These are phyloP conservation scores for Saccharomycopsis hybrid DNA, from an alignment of 1,139 yeast genomes.

Conservation along the genomic window DNA sequence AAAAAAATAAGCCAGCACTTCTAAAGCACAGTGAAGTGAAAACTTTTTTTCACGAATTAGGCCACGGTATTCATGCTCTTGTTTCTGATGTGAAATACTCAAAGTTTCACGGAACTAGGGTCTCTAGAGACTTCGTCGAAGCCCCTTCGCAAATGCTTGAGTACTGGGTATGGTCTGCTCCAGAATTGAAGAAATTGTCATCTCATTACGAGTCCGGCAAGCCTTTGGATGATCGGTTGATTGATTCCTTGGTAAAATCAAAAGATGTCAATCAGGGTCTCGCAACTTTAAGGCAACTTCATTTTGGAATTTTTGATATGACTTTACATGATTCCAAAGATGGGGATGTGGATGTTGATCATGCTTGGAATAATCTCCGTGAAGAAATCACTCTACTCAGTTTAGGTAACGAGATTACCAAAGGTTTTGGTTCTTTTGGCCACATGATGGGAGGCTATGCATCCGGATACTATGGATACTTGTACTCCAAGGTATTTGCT, in stretches of 20 bases:
- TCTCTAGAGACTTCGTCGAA: conserved; percentile 81
- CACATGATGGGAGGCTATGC: conserved; percentile 84
- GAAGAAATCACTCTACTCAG: conserved; percentile 51
- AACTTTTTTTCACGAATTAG: conserved; percentile 84
- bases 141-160: conserved; percentile 89
- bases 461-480: conserved; percentile 80
- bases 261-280: conserved; percentile 75
- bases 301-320: conserved; percentile 74
- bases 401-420: conserved; percentile 47
- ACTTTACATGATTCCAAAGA: conserved; percentile 45
- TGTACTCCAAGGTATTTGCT: conserved; percentile 82
- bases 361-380: conserved; percentile 59
- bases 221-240: conserved; percentile 49
- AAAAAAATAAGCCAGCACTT: conserved; percentile 63
- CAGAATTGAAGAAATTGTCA: conserved; percentile 52
- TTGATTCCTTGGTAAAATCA: conserved; percentile 54
- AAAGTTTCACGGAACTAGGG: conserved; percentile 69
- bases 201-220: conserved; percentile 58
- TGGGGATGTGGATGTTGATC: conserved; percentile 39
- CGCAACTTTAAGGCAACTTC: conserved; percentile 65
- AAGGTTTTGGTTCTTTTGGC: conserved; percentile 72
- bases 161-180: conserved; percentile 78
- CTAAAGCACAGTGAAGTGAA: conserved; percentile 74
- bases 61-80: conserved; percentile 81
- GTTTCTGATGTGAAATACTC: conserved; percentile 60